These are phyloP conservation scores for Vaccinium myrtillus DNA, from an alignment of 148 eudicot species.

Conservation along the genomic window DNA sequence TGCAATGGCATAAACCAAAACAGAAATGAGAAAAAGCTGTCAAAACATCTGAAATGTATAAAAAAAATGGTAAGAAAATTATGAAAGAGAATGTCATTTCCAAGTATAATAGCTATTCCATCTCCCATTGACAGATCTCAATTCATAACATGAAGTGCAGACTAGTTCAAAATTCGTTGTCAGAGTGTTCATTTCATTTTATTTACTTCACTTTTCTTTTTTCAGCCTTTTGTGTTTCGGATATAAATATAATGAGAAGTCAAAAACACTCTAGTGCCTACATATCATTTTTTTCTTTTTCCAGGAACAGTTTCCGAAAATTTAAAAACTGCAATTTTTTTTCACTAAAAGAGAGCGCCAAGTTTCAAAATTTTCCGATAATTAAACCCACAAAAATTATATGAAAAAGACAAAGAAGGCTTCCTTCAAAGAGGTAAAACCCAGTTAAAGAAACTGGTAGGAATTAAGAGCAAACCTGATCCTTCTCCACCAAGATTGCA, in stretches of 20 bases:
- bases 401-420: background rate
- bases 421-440: background rate
- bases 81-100: background rate
- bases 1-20: conserved; percentile 29
- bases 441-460: background rate
- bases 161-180: background rate
- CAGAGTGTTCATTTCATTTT: background rate
- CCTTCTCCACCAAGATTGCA: conserved; percentile 89
- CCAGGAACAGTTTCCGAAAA: background rate
- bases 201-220: background rate
- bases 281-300: background rate
- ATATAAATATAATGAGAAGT: background rate
- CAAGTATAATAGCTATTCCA: background rate
- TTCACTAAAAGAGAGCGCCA: background rate
- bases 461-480: conserved; percentile 59
- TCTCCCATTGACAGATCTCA: background rate
- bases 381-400: background rate
- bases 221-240: background rate
- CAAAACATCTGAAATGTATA: background rate
- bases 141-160: background rate
- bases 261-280: background rate
- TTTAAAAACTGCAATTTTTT: background rate
- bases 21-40: background rate
- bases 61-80: background rate
- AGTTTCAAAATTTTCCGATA: background rate